Conservation (phyloP, 345 rosid genomes). For the Geranium rotundifolium region DNA sequence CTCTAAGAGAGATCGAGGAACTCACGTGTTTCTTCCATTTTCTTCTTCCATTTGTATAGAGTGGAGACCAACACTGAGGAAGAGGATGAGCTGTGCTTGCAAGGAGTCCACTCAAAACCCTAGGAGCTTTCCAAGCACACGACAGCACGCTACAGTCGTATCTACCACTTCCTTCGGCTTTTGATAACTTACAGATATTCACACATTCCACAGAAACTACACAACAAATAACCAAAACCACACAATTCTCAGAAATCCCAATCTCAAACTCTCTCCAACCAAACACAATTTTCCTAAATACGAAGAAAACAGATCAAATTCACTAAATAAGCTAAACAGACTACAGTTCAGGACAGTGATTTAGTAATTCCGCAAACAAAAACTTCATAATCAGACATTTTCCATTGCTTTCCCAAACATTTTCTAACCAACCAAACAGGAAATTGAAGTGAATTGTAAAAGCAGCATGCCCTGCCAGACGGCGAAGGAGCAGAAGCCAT, state of each 20-base stretch:
- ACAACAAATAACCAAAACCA: conserved; percentile 3
- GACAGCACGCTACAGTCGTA: conserved; percentile 67
- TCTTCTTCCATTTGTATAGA: conserved; percentile 31
- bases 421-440: conserved; percentile 2
- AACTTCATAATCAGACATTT: conserved; percentile 2
- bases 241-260: no score
- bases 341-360: neutral
- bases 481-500: conserved; percentile 79
- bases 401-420: conserved; percentile 8
- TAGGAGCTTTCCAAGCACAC: conserved; percentile 86
- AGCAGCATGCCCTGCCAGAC: conserved; percentile 35
- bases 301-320: no score
- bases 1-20: neutral
- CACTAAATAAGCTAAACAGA: no score
- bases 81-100: conserved; percentile 63
- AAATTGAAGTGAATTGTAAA: conserved; percentile 1
- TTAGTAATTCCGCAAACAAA: no score
- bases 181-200: conserved; percentile 62
- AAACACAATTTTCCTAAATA: no score
- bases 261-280: no score
- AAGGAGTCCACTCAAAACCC: conserved; percentile 77
- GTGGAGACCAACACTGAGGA: conserved; percentile 31
- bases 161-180: conserved; percentile 64
- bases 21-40: conserved; percentile 39
- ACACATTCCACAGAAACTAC: conserved; percentile 81